Evolutionary conservation across 441 rosid genomes (phyloP).

Genomic region (Pelargonium australe): DNA sequence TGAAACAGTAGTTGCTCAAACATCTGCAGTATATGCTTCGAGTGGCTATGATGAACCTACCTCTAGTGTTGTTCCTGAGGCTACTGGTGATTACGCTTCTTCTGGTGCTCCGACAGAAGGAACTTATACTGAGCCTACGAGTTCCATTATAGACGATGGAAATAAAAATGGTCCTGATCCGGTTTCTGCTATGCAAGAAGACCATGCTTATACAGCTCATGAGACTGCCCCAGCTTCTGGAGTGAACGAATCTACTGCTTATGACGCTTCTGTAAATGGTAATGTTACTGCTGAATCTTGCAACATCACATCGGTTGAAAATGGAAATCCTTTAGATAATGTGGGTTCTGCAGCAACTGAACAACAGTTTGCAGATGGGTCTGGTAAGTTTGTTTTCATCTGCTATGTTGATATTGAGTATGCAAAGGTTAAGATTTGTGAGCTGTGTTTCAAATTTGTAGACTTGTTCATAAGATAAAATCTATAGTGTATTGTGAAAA

Average conservation of each 20-base stretch:
- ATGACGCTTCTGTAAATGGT: constrained; percentile 1
- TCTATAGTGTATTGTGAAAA: no score
- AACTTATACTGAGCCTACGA: not conserved
- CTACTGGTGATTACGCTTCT: not conserved
- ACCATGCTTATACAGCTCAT: not conserved
- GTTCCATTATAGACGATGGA: constrained; percentile 1
- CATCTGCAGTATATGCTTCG: not conserved
- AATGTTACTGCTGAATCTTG: not conserved
- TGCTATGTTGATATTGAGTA: no score
- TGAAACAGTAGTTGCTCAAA: constrained; percentile 6
- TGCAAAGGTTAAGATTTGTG: no score
- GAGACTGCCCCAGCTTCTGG: not conserved
- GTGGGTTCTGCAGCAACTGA: not conserved
- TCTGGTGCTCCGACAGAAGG: not conserved
- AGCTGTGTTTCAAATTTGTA: not conserved
- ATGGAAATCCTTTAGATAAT: constrained; percentile 5
- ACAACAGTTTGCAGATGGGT: constrained; percentile 2
- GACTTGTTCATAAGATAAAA: no score
- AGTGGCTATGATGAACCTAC: not conserved
- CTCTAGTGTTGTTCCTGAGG: not conserved
- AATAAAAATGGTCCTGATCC: not conserved
- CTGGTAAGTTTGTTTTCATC: not conserved
- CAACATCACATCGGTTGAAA: not conserved
- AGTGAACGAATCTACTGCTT: not conserved
- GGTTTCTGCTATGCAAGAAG: not conserved